Evolutionary conservation across 140 eudicot genomes (phyloP).

Genomic region (Ambrosia hybrid): DNA sequence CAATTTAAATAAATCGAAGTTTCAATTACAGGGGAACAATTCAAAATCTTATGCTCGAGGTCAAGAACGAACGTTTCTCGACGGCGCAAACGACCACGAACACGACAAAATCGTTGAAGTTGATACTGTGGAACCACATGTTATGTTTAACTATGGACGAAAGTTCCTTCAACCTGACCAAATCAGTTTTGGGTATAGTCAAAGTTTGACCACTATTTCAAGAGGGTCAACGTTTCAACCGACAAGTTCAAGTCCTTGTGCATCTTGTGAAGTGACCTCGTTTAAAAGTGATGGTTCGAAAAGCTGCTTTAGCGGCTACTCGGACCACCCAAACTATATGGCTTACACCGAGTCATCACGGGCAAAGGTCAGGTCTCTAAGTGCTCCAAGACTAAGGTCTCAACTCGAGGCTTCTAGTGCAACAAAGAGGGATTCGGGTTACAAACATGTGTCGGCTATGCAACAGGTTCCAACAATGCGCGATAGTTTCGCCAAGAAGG

Average conservation of each 20-base stretch:
- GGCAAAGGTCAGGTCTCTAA: constrained; percentile 71
- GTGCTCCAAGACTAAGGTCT: constrained; percentile 72
- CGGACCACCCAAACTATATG: constrained; percentile 81
- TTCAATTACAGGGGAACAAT: constrained; percentile 51
- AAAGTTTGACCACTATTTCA: constrained; percentile 70
- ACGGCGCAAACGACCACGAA: constrained; percentile 34
- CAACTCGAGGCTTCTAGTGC: constrained; percentile 52
- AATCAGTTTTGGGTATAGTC: constrained; percentile 32
- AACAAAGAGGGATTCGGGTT: constrained; percentile 46
- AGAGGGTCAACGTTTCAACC: constrained; percentile 67
- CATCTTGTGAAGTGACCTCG: constrained; percentile 66
- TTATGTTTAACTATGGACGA: constrained; percentile 33
- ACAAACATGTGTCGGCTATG: constrained; percentile 28
- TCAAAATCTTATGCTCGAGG: constrained; percentile 43
- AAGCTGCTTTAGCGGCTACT: constrained; percentile 61
- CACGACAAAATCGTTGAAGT: constrained; percentile 70
- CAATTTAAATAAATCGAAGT: background rate
- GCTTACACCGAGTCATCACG: constrained; percentile 69
- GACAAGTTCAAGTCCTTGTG: constrained; percentile 52
- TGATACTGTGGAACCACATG: constrained; percentile 43
- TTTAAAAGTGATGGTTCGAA: constrained; percentile 46
- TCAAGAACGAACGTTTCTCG: constrained; percentile 9
- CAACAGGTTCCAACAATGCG: constrained; percentile 46
- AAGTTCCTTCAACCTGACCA: constrained; percentile 42
- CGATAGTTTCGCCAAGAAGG: constrained; percentile 62